These are phyloP conservation scores for Termitomyces sp. DNA, from an alignment of 768 basidiomycete species.

Conservation along the genomic window DNA sequence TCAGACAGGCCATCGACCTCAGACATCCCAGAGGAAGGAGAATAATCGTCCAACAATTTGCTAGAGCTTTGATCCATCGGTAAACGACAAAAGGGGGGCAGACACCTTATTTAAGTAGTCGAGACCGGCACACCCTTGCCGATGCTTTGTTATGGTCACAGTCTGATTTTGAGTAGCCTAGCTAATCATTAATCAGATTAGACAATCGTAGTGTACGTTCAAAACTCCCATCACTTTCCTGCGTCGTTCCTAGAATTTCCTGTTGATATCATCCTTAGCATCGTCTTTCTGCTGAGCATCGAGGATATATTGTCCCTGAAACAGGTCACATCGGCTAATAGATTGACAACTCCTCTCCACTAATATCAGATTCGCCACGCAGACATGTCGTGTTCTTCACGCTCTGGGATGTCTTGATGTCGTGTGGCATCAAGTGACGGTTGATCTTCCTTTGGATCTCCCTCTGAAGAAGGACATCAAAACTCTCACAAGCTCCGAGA, in stretches of 20 bases:
- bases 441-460: constrained; percentile 44
- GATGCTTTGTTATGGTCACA: not conserved
- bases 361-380: constrained; percentile 23
- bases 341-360: not conserved
- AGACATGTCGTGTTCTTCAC: constrained; percentile 60
- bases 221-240: not conserved
- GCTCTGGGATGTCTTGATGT: constrained; percentile 46
- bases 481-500: constrained; percentile 30
- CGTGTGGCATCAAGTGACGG: constrained; percentile 46
- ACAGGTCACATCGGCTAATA: constrained; percentile 30
- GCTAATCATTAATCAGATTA: constrained; percentile 18
- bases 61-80: constrained; percentile 25
- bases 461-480: constrained; percentile 25
- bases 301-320: constrained; percentile 41
- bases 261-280: constrained; percentile 37
- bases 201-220: not conserved
- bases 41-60: constrained; percentile 26
- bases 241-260: constrained; percentile 32
- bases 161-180: not conserved
- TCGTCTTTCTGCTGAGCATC: constrained; percentile 27
- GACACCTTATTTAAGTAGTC: constrained; percentile 20
- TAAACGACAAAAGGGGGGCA: constrained; percentile 20
- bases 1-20: constrained; percentile 68
- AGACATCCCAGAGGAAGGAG: constrained; percentile 41
- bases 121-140: constrained; percentile 16